Percentiles rank a stretch among this genome's conserved stretches.
phyloP scores from a whole-genome alignment of 495 filamentous ascomycete genomes.

The Bacidia gigantensis region DNA sequence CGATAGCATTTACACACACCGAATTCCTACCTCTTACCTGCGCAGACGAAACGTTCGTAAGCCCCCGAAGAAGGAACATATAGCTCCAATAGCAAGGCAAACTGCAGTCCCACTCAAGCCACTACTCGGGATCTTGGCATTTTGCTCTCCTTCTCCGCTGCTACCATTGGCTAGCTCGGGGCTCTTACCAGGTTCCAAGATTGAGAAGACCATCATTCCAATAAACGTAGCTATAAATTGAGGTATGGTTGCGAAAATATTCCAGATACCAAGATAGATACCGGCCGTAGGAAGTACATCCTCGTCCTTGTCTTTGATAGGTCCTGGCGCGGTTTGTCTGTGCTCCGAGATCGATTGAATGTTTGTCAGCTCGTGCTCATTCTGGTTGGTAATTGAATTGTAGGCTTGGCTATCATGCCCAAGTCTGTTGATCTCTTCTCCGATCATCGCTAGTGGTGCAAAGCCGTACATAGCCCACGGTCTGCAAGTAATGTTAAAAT shows the following conservation, averaged over 20 bases:
- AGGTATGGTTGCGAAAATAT: slow-evolving; percentile 66
- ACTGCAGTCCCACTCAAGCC: slow-evolving; percentile 32
- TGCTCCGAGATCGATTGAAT: slow-evolving; percentile 23
- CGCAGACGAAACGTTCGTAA: slow-evolving; percentile 16
- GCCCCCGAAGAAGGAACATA: slow-evolving; percentile 25
- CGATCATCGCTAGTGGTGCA: slow-evolving; percentile 84
- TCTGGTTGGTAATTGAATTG: background rate
- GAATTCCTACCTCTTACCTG: too few relatives aligned
- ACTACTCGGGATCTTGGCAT: too few relatives aligned
- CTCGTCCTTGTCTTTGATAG: slow-evolving; percentile 13
- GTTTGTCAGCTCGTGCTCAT: background rate
- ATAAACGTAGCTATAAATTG: slow-evolving; percentile 67
- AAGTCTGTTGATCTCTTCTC: slow-evolving; percentile 84
- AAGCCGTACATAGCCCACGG: slow-evolving; percentile 63
- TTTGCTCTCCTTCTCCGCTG: too few relatives aligned
- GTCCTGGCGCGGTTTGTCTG: slow-evolving; percentile 14
- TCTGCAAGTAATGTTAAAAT: slow-evolving; percentile 20
- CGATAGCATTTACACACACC: too few relatives aligned
- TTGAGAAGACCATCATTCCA: slow-evolving; percentile 52
- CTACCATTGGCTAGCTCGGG: slow-evolving; percentile 51
- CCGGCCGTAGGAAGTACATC: slow-evolving; percentile 53
- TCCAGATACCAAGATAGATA: slow-evolving; percentile 67
- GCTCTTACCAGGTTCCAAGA: slow-evolving; percentile 66
- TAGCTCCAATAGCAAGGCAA: slow-evolving; percentile 33
- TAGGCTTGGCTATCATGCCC: background rate